Evolutionary conservation across 2,329 filamentous ascomycete genomes (phyloP).

Genomic region (Teratosphaeria zuluensis): DNA sequence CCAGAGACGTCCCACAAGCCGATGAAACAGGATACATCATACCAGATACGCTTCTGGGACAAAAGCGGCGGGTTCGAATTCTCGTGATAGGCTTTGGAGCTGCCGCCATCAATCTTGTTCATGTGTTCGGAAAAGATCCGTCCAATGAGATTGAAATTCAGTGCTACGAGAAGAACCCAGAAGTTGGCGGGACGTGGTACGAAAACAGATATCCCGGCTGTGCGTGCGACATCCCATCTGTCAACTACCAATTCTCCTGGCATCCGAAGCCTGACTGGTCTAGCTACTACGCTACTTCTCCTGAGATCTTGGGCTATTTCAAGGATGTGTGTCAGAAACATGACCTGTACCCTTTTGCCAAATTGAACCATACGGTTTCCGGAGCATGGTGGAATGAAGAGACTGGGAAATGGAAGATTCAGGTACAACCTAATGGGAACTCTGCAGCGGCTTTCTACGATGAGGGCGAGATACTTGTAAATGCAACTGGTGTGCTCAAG

Average conservation of each 20-base stretch:
- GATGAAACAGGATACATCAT: background rate
- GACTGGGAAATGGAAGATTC: conserved; percentile 28
- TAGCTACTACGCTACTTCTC: conserved; percentile 29
- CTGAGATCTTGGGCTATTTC: conserved; percentile 35
- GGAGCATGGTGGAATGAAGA: conserved; percentile 31
- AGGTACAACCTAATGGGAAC: conserved; percentile 10
- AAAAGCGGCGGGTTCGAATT: background rate
- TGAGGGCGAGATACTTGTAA: conserved; percentile 27
- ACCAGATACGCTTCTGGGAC: background rate
- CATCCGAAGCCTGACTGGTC: conserved; percentile 18
- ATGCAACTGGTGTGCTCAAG: conserved; percentile 12
- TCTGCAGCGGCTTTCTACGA: background rate
- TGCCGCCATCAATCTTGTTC: background rate
- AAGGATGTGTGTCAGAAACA: conserved; percentile 29
- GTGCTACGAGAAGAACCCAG: background rate
- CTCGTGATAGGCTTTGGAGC: background rate
- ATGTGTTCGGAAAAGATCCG: background rate
- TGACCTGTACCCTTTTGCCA: conserved; percentile 29
- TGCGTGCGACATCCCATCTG: conserved; percentile 6
- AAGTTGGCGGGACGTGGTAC: conserved; percentile 9
- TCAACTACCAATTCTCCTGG: conserved; percentile 20
- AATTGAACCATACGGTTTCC: conserved; percentile 28
- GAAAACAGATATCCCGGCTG: conserved; percentile 8
- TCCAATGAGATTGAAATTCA: background rate
- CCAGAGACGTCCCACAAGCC: background rate